These are phyloP conservation scores for Cladosporium sp. DNA, from an alignment of 2,329 filamentous ascomycete genomes.

Conservation along the genomic window DNA sequence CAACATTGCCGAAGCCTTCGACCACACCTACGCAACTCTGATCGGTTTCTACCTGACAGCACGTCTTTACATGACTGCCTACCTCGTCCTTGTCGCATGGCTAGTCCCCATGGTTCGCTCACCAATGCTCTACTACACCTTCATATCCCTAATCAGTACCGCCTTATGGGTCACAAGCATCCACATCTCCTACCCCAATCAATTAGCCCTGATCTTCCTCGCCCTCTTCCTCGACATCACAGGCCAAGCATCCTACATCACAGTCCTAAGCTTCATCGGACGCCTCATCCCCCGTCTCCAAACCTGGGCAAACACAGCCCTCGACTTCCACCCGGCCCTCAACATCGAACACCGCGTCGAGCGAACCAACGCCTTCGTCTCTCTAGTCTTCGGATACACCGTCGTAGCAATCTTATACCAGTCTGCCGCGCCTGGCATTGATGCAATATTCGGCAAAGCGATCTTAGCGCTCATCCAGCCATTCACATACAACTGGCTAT, in stretches of 20 bases:
- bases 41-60: slow-evolving; percentile 58
- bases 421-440: slow-evolving; percentile 49
- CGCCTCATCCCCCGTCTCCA: slow-evolving; percentile 18
- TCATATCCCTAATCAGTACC: slow-evolving; percentile 45
- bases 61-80: slow-evolving; percentile 50
- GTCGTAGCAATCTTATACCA: slow-evolving; percentile 61
- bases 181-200: slow-evolving; percentile 52
- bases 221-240: slow-evolving; percentile 54
- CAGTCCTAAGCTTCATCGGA: slow-evolving; percentile 28
- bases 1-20: slow-evolving; percentile 57
- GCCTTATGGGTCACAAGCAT: slow-evolving; percentile 59
- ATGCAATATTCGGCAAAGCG: slow-evolving; percentile 60
- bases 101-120: slow-evolving; percentile 56
- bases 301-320: slow-evolving; percentile 33
- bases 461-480: slow-evolving; percentile 35
- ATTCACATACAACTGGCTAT: slow-evolving; percentile 34
- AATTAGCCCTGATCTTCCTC: slow-evolving; percentile 53
- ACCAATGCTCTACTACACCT: slow-evolving; percentile 50
- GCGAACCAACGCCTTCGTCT: slow-evolving; percentile 61
- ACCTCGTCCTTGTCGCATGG: slow-evolving; percentile 45
- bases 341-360: slow-evolving; percentile 66
- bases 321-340: slow-evolving; percentile 56
- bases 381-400: slow-evolving; percentile 61
- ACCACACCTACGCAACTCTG: slow-evolving; percentile 53
- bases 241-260: slow-evolving; percentile 42